Evolutionary conservation across 2,329 filamentous ascomycete genomes (phyloP).

Genomic region (Fusarium xyrophilum): DNA sequence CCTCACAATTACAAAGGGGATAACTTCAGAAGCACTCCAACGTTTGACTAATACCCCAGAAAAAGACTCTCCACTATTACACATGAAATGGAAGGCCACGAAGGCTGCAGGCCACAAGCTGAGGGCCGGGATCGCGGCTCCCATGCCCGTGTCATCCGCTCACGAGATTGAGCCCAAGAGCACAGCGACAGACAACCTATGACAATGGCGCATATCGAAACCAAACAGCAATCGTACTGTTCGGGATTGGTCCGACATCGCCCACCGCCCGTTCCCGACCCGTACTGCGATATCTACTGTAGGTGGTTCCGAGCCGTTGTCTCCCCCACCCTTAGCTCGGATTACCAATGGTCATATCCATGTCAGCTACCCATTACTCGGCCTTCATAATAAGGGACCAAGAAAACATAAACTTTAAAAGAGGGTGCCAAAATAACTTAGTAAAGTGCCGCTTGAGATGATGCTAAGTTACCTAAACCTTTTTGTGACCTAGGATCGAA

Average conservation of each 20-base stretch:
- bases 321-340: constrained; percentile 20
- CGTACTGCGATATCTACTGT: neutral
- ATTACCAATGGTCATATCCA: constrained; percentile 33
- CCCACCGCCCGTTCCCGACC: constrained; percentile 13
- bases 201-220: constrained; percentile 15
- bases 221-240: constrained; percentile 24
- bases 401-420: too few relatives aligned
- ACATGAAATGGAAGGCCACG: neutral
- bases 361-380: constrained; percentile 31
- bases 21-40: neutral
- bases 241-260: constrained; percentile 42
- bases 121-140: constrained; percentile 6
- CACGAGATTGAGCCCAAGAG: constrained; percentile 23
- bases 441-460: too few relatives aligned
- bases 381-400: too few relatives aligned
- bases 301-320: constrained; percentile 2
- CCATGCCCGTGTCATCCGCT: constrained; percentile 24
- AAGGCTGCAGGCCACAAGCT: neutral
- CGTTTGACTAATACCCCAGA: constrained; percentile 10
- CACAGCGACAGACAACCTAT: constrained; percentile 27
- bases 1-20: neutral
- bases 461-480: too few relatives aligned
- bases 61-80: constrained; percentile 16
- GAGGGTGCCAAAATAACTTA: too few relatives aligned
- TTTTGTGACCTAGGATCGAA: too few relatives aligned